Evolutionary conservation across 179 eudicot species (phyloP).

Genomic region (Sideroxylon spinosum): DNA sequence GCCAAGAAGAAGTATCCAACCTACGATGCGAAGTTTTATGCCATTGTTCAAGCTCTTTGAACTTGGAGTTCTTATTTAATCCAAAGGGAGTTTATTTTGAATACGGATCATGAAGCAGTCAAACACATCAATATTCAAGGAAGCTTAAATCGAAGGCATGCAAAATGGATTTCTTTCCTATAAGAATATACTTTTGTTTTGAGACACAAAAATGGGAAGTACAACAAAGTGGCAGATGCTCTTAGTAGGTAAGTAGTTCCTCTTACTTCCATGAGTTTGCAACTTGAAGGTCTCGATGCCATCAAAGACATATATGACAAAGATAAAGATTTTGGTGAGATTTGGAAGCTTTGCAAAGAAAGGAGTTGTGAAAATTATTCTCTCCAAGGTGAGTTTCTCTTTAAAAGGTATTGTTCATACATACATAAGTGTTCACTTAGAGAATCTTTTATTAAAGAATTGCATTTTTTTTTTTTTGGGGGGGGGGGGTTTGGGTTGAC

Average conservation of each 20-base stretch:
- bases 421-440: not conserved
- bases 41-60: not conserved
- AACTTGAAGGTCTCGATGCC: not conserved
- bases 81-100: not conserved
- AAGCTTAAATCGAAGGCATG: no score
- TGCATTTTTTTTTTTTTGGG: no score
- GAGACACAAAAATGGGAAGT: not conserved
- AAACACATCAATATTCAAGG: no score
- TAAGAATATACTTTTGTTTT: not conserved
- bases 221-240: not conserved
- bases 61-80: not conserved
- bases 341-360: not conserved
- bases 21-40: not conserved
- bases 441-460: not conserved
- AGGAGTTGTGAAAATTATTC: not conserved
- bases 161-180: not conserved
- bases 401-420: not conserved
- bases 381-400: not conserved
- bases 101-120: no score
- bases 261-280: not conserved
- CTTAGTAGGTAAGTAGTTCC: not conserved
- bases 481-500: not conserved
- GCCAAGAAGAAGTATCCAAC: not conserved
- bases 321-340: not conserved
- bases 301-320: not conserved